Percentiles rank a stretch among this genome's conserved stretches.
Evolutionary conservation across 805 yeast species (phyloP).

Genomic region (Teunomyces funiuensis): DNA sequence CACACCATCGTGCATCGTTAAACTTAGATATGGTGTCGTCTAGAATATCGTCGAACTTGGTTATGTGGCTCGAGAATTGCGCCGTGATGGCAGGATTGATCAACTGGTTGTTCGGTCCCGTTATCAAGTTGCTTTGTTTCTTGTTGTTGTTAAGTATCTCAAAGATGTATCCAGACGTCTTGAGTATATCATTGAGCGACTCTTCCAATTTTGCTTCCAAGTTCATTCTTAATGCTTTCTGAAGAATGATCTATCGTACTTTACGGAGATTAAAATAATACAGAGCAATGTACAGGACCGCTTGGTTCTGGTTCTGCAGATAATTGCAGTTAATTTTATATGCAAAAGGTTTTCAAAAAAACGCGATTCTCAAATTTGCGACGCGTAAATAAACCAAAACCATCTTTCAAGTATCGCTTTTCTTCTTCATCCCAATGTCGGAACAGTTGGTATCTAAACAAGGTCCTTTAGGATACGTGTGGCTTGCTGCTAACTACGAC

Average conservation of each 20-base stretch:
- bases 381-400: slow-evolving; percentile 1
- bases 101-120: slow-evolving; percentile 43
- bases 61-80: slow-evolving; percentile 34
- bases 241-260: neutral
- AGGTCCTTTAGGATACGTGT: slow-evolving; percentile 86
- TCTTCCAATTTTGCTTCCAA: slow-evolving; percentile 39
- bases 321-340: too few species aligned
- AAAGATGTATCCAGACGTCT: slow-evolving; percentile 43
- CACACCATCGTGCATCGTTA: slow-evolving; percentile 45
- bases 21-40: slow-evolving; percentile 43
- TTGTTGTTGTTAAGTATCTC: slow-evolving; percentile 42
- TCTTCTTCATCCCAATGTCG: slow-evolving; percentile 4
- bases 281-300: too few species aligned
- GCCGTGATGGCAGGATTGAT: slow-evolving; percentile 37
- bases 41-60: slow-evolving; percentile 40
- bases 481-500: slow-evolving; percentile 92
- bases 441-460: slow-evolving; percentile 48
- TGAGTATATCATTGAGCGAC: slow-evolving; percentile 41
- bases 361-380: slow-evolving; percentile 3
- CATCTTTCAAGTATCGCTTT: neutral
- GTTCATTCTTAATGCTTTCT: slow-evolving; percentile 27
- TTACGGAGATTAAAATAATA: slow-evolving; percentile 4
- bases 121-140: slow-evolving; percentile 39
- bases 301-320: neutral
- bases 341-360: neutral